Evolutionary conservation across 1,284 basidiomycete species (phyloP), one percentile per base, ranked within the genome.

Genomic region (Naganishia cerealis): DNA sequence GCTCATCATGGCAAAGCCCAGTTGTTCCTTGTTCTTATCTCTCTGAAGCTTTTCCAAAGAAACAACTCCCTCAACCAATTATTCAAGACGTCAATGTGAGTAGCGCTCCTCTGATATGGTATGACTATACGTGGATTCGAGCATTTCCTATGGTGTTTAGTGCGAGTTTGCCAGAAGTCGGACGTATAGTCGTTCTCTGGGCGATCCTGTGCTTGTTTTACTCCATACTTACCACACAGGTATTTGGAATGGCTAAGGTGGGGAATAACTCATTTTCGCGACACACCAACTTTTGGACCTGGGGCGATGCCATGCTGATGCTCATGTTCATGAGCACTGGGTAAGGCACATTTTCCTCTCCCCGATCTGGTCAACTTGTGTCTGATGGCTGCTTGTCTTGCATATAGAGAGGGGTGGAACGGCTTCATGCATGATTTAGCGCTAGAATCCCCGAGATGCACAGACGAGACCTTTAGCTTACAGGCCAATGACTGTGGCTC

Each of bases 41-140:
- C 92, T 0, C 89, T 98, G 84, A 99, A 99, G 81, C 85, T 99
- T 26, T 91, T 97, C 0, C 92, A 97, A 77, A 86, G 91, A 61
- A 90, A 89, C 70, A 89, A 93, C 75, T 88, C 87, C 71, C 83
- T 99, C 69, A 98, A 98, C 75, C 92, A 96, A 81, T 84, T 99
- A 21, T 98, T 98, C 86, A 97, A 97, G 81, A 97, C 94, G 8
- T 91, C 92, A 1, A 86, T 92, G 91, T 94, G 82, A 72, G 91
- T 84, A 8, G n/a, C 62, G 10, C 24, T n/a, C 63, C 55, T 38
- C 8, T 24, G 2, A 55, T 43, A 26, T 18, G 58, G 29, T 18
- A 16, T 26, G 63, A 48, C 39, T 66, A 29, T 18, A n/a, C 36
- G 9, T 15, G 29, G 29, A 6, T 33, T 21, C 16, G 15, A 46